phyloP scores from a whole-genome alignment of 2,329 filamentous ascomycete species.

The Aspergillus intermedius region DNA sequence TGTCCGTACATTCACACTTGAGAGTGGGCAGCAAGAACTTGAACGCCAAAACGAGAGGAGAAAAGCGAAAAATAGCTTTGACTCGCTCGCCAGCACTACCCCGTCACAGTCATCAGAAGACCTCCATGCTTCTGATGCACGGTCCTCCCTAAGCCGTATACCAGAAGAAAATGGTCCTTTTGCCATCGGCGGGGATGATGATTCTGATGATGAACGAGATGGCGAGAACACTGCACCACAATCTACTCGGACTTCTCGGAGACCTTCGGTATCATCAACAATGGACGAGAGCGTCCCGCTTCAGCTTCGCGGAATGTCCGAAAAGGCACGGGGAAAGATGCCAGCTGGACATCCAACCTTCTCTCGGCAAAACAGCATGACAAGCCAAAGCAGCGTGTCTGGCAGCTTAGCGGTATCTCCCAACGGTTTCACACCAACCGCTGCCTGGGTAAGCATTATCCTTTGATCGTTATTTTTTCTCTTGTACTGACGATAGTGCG shows the following conservation, averaged over 20 bases:
- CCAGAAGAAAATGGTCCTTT: constrained; percentile 76
- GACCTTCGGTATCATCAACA: constrained; percentile 62
- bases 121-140: constrained; percentile 43
- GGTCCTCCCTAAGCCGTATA: constrained; percentile 58
- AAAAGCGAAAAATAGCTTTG: constrained; percentile 53
- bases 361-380: constrained; percentile 82
- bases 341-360: constrained; percentile 76
- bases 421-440: constrained; percentile 65
- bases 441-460: constrained; percentile 56
- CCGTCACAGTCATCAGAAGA: constrained; percentile 38
- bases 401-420: constrained; percentile 49
- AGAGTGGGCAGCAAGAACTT: constrained; percentile 86
- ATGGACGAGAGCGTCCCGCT: constrained; percentile 73
- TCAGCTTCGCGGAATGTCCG: constrained; percentile 87
- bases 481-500: constrained; percentile 11
- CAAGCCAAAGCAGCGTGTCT: constrained; percentile 65
- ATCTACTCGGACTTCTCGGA: constrained; percentile 52
- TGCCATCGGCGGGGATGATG: constrained; percentile 72
- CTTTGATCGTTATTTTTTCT: not conserved
- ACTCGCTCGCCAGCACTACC: constrained; percentile 28
- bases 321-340: constrained; percentile 94
- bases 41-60: constrained; percentile 66
- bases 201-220: constrained; percentile 57
- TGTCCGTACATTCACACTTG: constrained; percentile 78
- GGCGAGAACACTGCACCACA: constrained; percentile 54